Evolutionary conservation across 2,329 filamentous ascomycete genomes (phyloP).

Genomic region (Grosmannia serpens): DNA sequence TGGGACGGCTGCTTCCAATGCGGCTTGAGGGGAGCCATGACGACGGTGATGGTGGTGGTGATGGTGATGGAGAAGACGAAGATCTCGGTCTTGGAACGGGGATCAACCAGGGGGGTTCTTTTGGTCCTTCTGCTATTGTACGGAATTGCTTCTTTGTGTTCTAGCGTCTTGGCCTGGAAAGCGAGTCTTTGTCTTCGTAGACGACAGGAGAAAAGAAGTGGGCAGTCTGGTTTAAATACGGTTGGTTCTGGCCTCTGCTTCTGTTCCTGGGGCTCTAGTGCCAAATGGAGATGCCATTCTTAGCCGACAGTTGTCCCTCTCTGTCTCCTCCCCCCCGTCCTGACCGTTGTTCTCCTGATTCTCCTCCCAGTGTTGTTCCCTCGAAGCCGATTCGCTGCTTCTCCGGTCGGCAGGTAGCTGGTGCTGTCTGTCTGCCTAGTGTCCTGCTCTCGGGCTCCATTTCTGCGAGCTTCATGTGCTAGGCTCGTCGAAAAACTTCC

Average conservation of each 20-base stretch:
- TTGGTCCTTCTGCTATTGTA: not conserved
- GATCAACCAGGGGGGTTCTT: not conserved
- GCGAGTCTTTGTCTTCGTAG: not conserved
- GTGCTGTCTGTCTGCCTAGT: not conserved
- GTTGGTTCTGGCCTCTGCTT: not conserved
- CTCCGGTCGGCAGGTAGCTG: not conserved
- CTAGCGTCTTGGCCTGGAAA: not conserved
- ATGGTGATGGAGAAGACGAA: not conserved
- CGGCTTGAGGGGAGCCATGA: conserved; percentile 38
- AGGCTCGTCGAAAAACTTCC: not conserved
- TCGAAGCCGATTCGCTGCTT: not conserved
- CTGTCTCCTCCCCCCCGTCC: not conserved
- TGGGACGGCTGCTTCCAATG: conserved; percentile 52
- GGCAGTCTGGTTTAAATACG: not conserved
- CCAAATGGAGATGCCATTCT: not conserved
- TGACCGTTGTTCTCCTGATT: not conserved
- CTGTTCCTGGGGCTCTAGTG: not conserved
- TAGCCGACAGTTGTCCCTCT: not conserved
- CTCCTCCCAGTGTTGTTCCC: not conserved
- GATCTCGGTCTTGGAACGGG: not conserved
- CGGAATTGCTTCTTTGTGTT: not conserved
- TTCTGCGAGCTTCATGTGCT: not conserved
- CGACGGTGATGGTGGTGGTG: not conserved
- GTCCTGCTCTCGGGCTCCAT: not conserved
- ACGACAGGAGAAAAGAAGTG: not conserved